Evolutionary conservation across 75 land plant species (phyloP), one percentile per base, ranked within the genome.

Genomic region (Gnetum montanum): DNA sequence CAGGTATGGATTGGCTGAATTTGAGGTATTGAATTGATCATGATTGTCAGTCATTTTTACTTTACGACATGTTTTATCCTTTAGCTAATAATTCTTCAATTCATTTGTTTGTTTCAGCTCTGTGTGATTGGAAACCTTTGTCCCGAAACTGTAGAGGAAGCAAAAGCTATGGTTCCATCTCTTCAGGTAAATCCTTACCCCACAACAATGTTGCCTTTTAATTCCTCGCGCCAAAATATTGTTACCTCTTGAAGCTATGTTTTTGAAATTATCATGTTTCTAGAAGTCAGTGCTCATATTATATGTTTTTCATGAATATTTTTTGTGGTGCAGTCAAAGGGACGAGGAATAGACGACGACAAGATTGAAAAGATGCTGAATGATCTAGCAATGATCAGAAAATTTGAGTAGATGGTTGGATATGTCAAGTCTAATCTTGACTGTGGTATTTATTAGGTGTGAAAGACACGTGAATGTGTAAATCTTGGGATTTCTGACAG

Each of bases 81-180:
- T 30, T 3, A 19, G 8, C 31, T 31, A 23, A 24, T 53, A 18
- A 33, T 31, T 13, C 20, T 34, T 3, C n/a, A 53, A 53, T 22
- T 11, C 24, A 31, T 6, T 34, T 41, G 43, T 18, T 18, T 4
- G 15, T 38, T 67, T 49, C 78, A 86, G 93, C 96, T 91, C 33
- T 80, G 85, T 60, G 94, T 91, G 22, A 79, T 91, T 73, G 97
- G 97, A 29, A 91, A 91, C 59, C 75, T 87, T 43, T 84, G 93
- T n/a, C n/a, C n/a, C n/a, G n/a, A n/a, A n/a, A n/a, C n/a, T n/a
- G n/a, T n/a, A n/a, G n/a, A n/a, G n/a, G n/a, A n/a, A n/a, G n/a
- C n/a, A n/a, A n/a, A n/a, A n/a, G n/a, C n/a, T n/a, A n/a, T n/a
- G n/a, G n/a, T n/a, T 35, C 37, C 37, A 35, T 35, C 10, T 10